These are phyloP conservation scores for Ustilago shanxiensis DNA, from an alignment of 1,284 basidiomycete species.

Conservation along the genomic window DNA sequence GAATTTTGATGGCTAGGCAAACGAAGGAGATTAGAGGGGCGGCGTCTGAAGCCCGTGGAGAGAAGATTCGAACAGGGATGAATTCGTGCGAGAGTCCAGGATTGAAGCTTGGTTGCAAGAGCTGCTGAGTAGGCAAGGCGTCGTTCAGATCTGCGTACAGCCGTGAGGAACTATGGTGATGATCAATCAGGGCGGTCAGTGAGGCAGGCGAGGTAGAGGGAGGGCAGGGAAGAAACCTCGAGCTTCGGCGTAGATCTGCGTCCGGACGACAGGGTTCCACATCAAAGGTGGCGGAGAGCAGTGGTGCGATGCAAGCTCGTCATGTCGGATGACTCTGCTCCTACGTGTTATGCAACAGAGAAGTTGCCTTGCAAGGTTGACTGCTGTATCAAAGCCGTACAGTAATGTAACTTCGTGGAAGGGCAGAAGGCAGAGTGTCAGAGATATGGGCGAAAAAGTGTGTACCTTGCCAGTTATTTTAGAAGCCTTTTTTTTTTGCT, in stretches of 20 bases:
- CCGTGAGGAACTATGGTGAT: not conserved
- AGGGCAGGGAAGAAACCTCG: not conserved
- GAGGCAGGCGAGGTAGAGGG: not conserved
- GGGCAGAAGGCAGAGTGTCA: constrained; percentile 1
- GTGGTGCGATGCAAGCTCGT: not conserved
- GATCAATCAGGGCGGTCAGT: constrained; percentile 3
- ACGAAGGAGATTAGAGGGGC: not conserved
- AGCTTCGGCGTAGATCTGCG: not conserved
- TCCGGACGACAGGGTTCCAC: constrained; percentile 6
- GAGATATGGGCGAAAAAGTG: constrained; percentile 19
- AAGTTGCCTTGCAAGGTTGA: not conserved
- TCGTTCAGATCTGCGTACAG: not conserved
- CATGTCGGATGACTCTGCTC: not conserved
- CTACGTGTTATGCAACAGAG: not conserved
- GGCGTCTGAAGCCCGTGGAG: not conserved
- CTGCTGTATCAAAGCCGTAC: not conserved
- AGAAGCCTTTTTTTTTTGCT: not conserved
- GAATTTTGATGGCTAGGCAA: not conserved
- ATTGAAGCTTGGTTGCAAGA: not conserved
- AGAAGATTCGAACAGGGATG: not conserved
- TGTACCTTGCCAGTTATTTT: constrained; percentile 37
- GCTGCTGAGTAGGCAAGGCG: not conserved
- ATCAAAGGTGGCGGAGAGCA: not conserved
- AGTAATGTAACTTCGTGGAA: too few species aligned
- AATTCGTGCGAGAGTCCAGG: not conserved